Conservation (phyloP, 2,329 filamentous ascomycete species). For the Neocucurbitaria cava region DNA sequence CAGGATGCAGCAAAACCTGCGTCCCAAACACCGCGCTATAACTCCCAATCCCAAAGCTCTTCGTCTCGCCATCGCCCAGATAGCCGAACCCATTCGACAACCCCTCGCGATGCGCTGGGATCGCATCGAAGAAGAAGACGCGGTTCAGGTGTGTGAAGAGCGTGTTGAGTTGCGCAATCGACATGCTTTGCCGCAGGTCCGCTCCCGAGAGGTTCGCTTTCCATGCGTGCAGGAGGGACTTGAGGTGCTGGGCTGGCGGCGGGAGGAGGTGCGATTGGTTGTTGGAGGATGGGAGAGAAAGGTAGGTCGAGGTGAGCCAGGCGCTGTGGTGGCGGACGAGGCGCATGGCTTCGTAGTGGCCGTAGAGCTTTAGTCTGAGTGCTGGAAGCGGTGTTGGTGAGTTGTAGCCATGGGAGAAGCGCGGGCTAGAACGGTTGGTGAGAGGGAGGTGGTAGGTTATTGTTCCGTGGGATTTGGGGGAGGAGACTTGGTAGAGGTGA, state of each 20-base stretch:
- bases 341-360: constrained; percentile 24
- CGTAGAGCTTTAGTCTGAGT: constrained; percentile 13
- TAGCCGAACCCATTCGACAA: constrained; percentile 17
- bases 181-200: constrained; percentile 14
- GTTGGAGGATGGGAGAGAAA: too few species aligned
- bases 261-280: neutral
- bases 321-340: constrained; percentile 20
- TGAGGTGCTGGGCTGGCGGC: constrained; percentile 7
- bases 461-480: constrained; percentile 12
- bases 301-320: constrained; percentile 20
- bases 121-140: constrained; percentile 16
- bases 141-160: constrained; percentile 17
- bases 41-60: constrained; percentile 16
- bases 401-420: neutral
- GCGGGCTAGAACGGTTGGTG: neutral
- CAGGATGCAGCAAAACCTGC: constrained; percentile 19
- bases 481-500: constrained; percentile 15
- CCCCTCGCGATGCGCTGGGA: constrained; percentile 8
- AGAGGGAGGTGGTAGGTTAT: neutral
- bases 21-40: constrained; percentile 21
- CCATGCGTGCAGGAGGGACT: constrained; percentile 13
- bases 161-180: constrained; percentile 8
- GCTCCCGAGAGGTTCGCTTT: constrained; percentile 8
- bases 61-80: constrained; percentile 2
- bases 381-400: neutral